phyloP scores from a whole-genome alignment of 2,329 filamentous ascomycete genomes.

The Cytospora piceicola region DNA sequence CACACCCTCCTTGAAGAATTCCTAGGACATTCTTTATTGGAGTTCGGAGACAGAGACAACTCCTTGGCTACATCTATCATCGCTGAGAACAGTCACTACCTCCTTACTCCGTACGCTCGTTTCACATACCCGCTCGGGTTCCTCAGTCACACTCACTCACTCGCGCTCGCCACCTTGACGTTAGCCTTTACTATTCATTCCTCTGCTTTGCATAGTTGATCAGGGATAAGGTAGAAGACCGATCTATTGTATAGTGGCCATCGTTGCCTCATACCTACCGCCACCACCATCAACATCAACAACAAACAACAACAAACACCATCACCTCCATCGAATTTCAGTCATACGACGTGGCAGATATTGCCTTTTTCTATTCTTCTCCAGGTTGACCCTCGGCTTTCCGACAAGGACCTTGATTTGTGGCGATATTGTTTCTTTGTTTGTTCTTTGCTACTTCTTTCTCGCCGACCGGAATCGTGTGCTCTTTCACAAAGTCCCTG shows the following conservation, averaged over 20 bases:
- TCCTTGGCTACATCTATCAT: constrained; percentile 27
- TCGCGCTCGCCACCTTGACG: constrained; percentile 32
- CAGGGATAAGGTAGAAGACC: constrained; percentile 18
- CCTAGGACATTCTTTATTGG: constrained; percentile 20
- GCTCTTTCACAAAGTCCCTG: constrained; percentile 29
- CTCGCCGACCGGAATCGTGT: constrained; percentile 31
- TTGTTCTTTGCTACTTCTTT: constrained; percentile 31
- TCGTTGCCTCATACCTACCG: constrained; percentile 14
- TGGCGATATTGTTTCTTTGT: constrained; percentile 36
- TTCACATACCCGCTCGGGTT: constrained; percentile 36
- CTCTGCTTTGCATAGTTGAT: constrained; percentile 28
- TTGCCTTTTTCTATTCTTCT: constrained; percentile 48
- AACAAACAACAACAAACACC: constrained; percentile 15
- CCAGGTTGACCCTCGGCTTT: constrained; percentile 63
- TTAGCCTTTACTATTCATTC: constrained; percentile 31
- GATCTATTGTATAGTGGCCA: constrained; percentile 1
- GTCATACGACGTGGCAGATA: constrained; percentile 16
- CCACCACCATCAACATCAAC: too few species aligned
- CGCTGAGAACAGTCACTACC: constrained; percentile 33
- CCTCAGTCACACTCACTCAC: constrained; percentile 27
- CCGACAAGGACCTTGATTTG: constrained; percentile 33
- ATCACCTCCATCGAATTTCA: constrained; percentile 16
- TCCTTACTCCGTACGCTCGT: constrained; percentile 34
- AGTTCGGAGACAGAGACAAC: constrained; percentile 25
- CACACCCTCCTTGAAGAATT: constrained; percentile 24